phyloP scores from a whole-genome alignment of 768 basidiomycete species.

The Suillus lakei region DNA sequence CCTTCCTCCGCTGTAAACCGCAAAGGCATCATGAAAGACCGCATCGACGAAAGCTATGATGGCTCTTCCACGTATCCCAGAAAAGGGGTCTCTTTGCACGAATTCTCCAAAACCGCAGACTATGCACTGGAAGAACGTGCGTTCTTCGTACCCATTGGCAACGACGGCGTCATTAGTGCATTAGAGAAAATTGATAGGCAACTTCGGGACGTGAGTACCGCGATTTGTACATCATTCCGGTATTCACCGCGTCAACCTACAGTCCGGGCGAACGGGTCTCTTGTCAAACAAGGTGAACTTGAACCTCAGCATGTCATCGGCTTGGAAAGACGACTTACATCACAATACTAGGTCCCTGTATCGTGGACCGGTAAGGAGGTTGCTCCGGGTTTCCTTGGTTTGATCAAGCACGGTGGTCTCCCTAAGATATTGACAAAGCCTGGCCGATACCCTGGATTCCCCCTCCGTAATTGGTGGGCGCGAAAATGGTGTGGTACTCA shows the following conservation, averaged over 20 bases:
- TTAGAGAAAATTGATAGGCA: conserved; percentile 71
- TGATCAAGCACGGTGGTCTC: conserved; percentile 82
- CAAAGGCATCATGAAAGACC: conserved; percentile 27
- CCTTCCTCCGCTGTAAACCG: conserved; percentile 27
- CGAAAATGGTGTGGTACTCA: conserved; percentile 70
- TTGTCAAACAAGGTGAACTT: conserved; percentile 64
- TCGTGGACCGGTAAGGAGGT: conserved; percentile 77
- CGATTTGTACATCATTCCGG: background rate
- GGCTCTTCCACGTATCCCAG: conserved; percentile 18
- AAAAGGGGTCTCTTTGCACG: conserved; percentile 27
- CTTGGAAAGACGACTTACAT: background rate
- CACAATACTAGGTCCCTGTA: conserved; percentile 49
- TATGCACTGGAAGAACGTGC: conserved; percentile 60
- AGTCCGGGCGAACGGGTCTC: conserved; percentile 62
- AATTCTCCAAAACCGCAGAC: conserved; percentile 53
- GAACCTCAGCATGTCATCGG: conserved; percentile 3
- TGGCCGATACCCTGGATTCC: conserved; percentile 78
- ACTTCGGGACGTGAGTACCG: conserved; percentile 52
- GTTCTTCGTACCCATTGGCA: conserved; percentile 73
- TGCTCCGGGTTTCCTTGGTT: conserved; percentile 70
- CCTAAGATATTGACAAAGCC: conserved; percentile 77
- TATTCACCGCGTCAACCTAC: conserved; percentile 6
- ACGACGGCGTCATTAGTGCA: conserved; percentile 69
- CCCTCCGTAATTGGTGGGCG: conserved; percentile 86
- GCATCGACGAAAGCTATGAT: conserved; percentile 20